Conservation (phyloP, 495 filamentous ascomycete genomes). For the Daldinia caldariorum region DNA sequence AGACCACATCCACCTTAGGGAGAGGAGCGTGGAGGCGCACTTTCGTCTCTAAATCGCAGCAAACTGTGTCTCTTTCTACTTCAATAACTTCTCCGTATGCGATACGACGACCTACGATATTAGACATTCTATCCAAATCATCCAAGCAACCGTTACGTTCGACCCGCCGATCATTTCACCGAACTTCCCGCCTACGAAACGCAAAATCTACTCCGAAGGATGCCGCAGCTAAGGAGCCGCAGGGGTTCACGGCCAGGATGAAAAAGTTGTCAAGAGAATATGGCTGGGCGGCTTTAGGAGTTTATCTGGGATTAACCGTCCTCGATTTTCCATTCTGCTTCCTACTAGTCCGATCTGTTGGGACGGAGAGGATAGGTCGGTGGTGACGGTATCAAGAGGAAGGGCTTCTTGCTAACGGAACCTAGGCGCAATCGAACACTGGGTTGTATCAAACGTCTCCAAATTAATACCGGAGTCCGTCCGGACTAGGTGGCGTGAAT, state of each 20-base stretch:
- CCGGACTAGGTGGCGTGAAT: conserved; percentile 55
- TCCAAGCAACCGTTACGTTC: conserved; percentile 29
- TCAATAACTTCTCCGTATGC: conserved; percentile 9
- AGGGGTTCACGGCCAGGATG: conserved; percentile 72
- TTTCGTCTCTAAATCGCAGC: conserved; percentile 33
- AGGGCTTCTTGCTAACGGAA: conserved; percentile 12
- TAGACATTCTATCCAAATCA: conserved; percentile 13
- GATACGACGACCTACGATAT: conserved; percentile 17
- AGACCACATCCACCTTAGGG: conserved; percentile 34
- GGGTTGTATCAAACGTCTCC: conserved; percentile 57
- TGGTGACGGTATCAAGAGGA: conserved; percentile 35
- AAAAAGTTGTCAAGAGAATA: conserved; percentile 91
- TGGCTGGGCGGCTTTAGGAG: conserved; percentile 90
- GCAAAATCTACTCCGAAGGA: conserved; percentile 38
- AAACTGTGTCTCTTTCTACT: not conserved
- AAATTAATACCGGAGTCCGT: conserved; percentile 63
- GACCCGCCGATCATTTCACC: conserved; percentile 43
- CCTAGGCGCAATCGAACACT: conserved; percentile 61
- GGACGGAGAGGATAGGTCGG: conserved; percentile 82
- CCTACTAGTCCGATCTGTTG: conserved; percentile 80
- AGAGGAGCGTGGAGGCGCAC: conserved; percentile 32
- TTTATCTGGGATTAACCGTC: conserved; percentile 83
- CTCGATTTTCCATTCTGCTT: conserved; percentile 98
- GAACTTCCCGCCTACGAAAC: conserved; percentile 44
- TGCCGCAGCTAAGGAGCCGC: conserved; percentile 49